A percentile compares a stretch with the other conserved stretches of the same genome.
Evolutionary conservation across 2,329 filamentous ascomycete genomes (phyloP).

Genomic region (Fusarium sp.): DNA sequence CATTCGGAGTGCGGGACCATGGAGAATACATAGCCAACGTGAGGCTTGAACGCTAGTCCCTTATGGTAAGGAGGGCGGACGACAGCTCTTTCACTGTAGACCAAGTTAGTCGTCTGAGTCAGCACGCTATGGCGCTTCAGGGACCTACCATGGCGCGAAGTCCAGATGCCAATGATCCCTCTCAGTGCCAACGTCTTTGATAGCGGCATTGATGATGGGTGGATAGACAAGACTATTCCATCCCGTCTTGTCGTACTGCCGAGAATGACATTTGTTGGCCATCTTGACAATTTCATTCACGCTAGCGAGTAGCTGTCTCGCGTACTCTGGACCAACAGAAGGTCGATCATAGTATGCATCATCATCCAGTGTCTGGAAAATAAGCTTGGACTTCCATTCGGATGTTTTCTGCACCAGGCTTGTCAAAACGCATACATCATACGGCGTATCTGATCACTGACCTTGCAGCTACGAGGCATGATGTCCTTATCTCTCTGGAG

Average conservation of each 20-base stretch:
- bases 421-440: too few species aligned
- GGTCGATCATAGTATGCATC: background rate
- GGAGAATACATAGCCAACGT: background rate
- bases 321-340: too few species aligned
- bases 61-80: background rate
- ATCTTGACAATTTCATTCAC: background rate
- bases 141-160: background rate
- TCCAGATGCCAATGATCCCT: background rate
- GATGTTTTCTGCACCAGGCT: background rate
- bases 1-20: background rate
- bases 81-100: background rate
- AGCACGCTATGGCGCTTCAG: accelerated
- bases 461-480: background rate
- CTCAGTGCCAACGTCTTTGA: background rate
- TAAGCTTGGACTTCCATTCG: background rate
- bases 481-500: background rate
- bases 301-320: background rate
- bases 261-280: background rate
- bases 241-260: background rate
- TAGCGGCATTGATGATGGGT: background rate
- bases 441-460: too few species aligned
- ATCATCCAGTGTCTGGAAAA: background rate
- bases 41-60: background rate
- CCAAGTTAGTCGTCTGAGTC: too few species aligned
- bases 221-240: background rate